Conservation (phyloP, 805 yeast species). For the Lipomyces starkeyi region DNA sequence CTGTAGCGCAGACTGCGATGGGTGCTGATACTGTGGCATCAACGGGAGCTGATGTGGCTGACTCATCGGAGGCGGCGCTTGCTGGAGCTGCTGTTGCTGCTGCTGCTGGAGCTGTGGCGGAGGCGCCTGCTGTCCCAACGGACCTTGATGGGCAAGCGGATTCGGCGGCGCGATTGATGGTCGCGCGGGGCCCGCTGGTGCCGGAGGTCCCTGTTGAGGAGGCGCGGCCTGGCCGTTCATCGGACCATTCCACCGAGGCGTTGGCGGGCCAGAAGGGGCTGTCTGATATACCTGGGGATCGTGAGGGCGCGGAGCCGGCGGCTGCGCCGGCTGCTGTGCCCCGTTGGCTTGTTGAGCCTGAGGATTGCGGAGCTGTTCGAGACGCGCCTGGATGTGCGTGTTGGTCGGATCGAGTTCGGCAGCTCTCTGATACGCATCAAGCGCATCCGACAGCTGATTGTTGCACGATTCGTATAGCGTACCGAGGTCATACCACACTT, state of each 20-base stretch:
- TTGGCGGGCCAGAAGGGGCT: constrained; percentile 60
- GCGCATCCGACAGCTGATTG: constrained; percentile 91
- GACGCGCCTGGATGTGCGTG: constrained; percentile 90
- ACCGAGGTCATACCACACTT: constrained; percentile 98
- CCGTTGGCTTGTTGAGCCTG: constrained; percentile 55
- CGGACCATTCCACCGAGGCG: constrained; percentile 45
- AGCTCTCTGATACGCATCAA: constrained; percentile 96
- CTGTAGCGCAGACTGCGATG: constrained; percentile 31
- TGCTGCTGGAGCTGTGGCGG: constrained; percentile 30
- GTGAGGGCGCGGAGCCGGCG: constrained; percentile 58
- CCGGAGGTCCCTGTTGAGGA: constrained; percentile 31
- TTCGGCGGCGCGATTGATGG: constrained; percentile 34
- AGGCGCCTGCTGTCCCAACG: constrained; percentile 42
- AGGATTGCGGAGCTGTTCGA: constrained; percentile 68
- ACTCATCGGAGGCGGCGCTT: constrained; percentile 36
- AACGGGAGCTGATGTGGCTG: constrained; percentile 39
- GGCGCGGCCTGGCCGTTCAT: constrained; percentile 43
- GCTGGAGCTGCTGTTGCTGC: constrained; percentile 34
- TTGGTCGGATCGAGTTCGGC: constrained; percentile 93
- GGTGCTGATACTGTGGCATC: constrained; percentile 29
- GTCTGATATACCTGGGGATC: constrained; percentile 63
- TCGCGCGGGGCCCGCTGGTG: constrained; percentile 30
- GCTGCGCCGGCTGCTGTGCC: constrained; percentile 70
- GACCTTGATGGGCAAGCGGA: constrained; percentile 35
- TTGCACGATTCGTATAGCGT: constrained; percentile 96